Evolutionary conservation across 2,329 filamentous ascomycete genomes (phyloP).

Genomic region (Conoideocrella luteorostrata): DNA sequence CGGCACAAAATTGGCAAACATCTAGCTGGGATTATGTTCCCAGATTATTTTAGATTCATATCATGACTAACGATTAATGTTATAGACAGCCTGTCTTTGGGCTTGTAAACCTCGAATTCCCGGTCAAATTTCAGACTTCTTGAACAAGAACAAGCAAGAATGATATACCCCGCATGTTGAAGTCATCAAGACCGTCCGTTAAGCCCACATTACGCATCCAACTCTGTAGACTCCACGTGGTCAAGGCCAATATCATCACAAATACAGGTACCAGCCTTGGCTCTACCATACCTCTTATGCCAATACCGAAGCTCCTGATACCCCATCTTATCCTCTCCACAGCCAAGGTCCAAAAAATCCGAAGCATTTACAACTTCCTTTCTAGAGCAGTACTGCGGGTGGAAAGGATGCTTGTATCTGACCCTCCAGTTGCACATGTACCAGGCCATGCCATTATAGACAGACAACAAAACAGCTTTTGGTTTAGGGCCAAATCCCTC

Average conservation of each 20-base stretch:
- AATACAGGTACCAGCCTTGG: neutral
- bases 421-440: slow-evolving; percentile 7
- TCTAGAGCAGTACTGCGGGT: neutral
- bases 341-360: neutral
- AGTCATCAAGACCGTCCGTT: too few species aligned
- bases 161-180: too few species aligned
- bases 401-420: neutral
- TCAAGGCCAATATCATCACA: neutral
- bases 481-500: neutral
- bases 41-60: too few species aligned
- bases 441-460: slow-evolving; percentile 3
- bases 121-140: neutral
- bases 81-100: too few species aligned
- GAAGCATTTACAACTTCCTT: neutral
- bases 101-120: too few species aligned
- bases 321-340: neutral
- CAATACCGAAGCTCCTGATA: neutral
- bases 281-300: neutral
- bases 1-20: too few species aligned
- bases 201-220: too few species aligned
- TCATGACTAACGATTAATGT: too few species aligned
- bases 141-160: too few species aligned
- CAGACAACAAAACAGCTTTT: slow-evolving; percentile 2
- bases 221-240: too few species aligned
- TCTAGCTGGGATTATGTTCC: too few species aligned